Evolutionary conservation across 306 rosid genomes (phyloP), one percentile per base, ranked within the genome.

Genomic region (Gillenia trifoliata): DNA sequence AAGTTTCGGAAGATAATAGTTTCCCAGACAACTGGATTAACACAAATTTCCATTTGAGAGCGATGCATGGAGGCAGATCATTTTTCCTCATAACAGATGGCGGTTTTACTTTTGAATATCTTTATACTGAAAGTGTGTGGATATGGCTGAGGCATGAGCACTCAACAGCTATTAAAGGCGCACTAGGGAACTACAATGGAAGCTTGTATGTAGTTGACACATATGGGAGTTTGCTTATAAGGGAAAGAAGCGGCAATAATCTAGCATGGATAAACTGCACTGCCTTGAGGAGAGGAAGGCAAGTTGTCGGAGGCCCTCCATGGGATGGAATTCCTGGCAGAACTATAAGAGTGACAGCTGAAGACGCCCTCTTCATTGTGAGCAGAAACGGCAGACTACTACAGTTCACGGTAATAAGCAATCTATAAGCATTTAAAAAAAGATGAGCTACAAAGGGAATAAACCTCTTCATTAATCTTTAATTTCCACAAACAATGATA

Each of bases 121-220:
- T 93, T 77, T 85, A 87, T 77, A 71, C 89, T 41, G 96, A 91
- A 75, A 80, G 67, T 64, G 85, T 89, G 50, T 93, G 97, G 98
- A 74, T 93, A 74, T 93, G 98, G 98, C 76, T 93, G 78, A 88
- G 83, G 64, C 98, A 93, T 78, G 98, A 93, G 63, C 86, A 92
- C 78, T 71, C 91, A 55, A 82, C 91, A 25, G 80, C 84, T 40
- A 84, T 93, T 70, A 85, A 80, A 50, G 98, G 97, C 71, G 87
- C 90, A 52, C 63, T 93, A 45, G 98, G 98, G 72, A 91, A 81
- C 83, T 93, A 91, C 78, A 91, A 93, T 78, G 97, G 96, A 77
- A 91, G 92, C 74, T 77, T 93, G 64, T 88, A 85, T 81, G 83
- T 93, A 36, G 89, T 91, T 74, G 96, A 93, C 79, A 29, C 68